Conservation (phyloP, 2,329 filamentous ascomycete genomes). For the Neonectria neomacrospora region DNA sequence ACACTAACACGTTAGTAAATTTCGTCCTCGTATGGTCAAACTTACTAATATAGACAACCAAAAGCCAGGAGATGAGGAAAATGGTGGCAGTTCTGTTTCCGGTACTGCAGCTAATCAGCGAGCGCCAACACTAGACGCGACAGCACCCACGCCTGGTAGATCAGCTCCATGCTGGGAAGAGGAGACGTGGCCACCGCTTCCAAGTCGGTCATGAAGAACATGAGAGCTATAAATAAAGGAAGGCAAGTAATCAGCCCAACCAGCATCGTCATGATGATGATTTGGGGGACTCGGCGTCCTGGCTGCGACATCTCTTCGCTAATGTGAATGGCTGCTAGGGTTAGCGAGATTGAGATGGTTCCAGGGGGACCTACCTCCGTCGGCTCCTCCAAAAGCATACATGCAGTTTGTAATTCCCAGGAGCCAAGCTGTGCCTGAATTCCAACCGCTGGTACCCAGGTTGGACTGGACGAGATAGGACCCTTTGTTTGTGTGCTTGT, state of each 20-base stretch:
- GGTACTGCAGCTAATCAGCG: background rate
- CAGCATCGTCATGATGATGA: constrained; percentile 26
- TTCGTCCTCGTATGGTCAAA: background rate
- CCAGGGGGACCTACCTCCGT: constrained; percentile 11
- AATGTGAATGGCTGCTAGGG: constrained; percentile 21
- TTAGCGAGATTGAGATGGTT: background rate
- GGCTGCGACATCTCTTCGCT: constrained; percentile 31
- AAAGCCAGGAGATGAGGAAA: constrained; percentile 3
- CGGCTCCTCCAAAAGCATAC: constrained; percentile 27
- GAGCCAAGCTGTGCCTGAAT: constrained; percentile 18
- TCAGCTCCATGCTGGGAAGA: constrained; percentile 27
- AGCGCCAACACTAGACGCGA: too few species aligned
- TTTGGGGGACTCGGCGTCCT: constrained; percentile 22
- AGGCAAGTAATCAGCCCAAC: constrained; percentile 11
- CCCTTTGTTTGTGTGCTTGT: constrained; percentile 6
- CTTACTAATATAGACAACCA: constrained; percentile 15
- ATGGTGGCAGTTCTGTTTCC: constrained; percentile 18
- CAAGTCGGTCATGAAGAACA: constrained; percentile 28
- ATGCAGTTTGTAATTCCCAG: constrained; percentile 26
- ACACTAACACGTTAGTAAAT: background rate
- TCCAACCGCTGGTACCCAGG: constrained; percentile 24
- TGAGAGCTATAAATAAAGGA: constrained; percentile 21
- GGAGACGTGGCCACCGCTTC: constrained; percentile 19
- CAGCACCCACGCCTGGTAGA: constrained; percentile 23
- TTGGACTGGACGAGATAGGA: constrained; percentile 18